phyloP scores from a whole-genome alignment of 345 rosid genomes.

The Camelina laxa region DNA sequence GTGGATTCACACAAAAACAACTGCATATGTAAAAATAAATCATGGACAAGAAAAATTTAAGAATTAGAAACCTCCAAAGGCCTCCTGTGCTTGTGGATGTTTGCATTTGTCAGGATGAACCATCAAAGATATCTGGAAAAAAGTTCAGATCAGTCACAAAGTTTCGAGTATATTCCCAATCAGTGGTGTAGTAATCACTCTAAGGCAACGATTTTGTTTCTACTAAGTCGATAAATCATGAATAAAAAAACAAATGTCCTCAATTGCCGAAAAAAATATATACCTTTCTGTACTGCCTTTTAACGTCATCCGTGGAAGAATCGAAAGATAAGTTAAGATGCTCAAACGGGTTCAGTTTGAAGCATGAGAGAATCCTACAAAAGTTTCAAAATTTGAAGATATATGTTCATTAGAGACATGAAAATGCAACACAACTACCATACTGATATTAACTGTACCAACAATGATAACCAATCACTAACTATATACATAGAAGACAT shows the following conservation, averaged over 20 bases:
- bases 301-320: slow-evolving; percentile 73
- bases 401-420: slow-evolving; percentile 6
- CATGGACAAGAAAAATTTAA: neutral
- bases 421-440: neutral
- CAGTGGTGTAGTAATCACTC: neutral
- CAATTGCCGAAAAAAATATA: neutral
- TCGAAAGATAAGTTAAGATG: slow-evolving; percentile 76
- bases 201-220: neutral
- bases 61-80: slow-evolving; percentile 71
- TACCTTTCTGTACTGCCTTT: slow-evolving; percentile 97
- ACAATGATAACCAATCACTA: neutral
- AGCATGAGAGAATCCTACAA: slow-evolving; percentile 91
- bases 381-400: slow-evolving; percentile 1
- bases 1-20: neutral
- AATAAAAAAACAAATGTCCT: neutral
- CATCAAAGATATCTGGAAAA: slow-evolving; percentile 74
- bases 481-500: neutral
- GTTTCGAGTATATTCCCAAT: neutral
- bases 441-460: neutral
- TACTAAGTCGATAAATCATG: neutral
- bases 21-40: neutral
- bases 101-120: slow-evolving; percentile 99
- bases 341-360: slow-evolving; percentile 96
- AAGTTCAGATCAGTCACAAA: slow-evolving; percentile 31
- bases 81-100: slow-evolving; percentile 98